phyloP scores from a whole-genome alignment of 495 filamentous ascomycete genomes.

The Cercophora sp. region DNA sequence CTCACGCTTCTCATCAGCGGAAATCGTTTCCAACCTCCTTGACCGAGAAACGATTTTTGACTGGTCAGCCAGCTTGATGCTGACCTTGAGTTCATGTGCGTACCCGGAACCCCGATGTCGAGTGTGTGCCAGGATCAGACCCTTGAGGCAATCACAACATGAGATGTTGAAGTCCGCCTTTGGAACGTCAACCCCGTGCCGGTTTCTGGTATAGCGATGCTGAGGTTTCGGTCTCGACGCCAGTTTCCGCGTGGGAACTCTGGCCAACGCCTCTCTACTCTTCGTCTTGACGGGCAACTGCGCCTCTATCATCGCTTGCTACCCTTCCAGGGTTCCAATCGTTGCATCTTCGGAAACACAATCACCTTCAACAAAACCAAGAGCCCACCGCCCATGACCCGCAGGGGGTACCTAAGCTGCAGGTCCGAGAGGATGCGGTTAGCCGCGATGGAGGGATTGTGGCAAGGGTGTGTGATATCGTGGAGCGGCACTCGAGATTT shows the following conservation, averaged over 20 bases:
- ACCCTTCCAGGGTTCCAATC: too few relatives aligned
- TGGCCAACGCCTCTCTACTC: too few relatives aligned
- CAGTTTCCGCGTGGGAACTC: too few relatives aligned
- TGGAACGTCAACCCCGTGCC: too few relatives aligned
- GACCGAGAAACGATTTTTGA: conserved; percentile 18
- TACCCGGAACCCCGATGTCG: conserved; percentile 14
- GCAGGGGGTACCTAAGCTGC: conserved; percentile 20
- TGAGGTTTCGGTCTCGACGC: too few relatives aligned
- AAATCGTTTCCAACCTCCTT: conserved; percentile 8
- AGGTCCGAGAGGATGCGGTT: conserved; percentile 32
- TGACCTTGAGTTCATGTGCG: conserved; percentile 33
- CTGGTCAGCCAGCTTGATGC: conserved; percentile 21
- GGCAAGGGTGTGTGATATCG: not conserved
- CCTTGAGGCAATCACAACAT: not conserved
- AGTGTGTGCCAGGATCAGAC: not conserved
- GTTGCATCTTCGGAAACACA: not conserved
- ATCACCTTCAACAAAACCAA: not conserved
- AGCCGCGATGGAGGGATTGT: conserved; percentile 19
- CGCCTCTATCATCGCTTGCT: too few relatives aligned
- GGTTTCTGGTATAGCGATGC: too few relatives aligned
- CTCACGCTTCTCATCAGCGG: not conserved
- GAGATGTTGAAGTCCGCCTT: too few relatives aligned
- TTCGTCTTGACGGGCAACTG: too few relatives aligned
- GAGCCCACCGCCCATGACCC: not conserved
- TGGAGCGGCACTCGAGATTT: not conserved